Percentiles rank a stretch among this genome's conserved stretches.
Evolutionary conservation across 2,329 filamentous ascomycete genomes (phyloP).

Genomic region (Tympanopsis confertula): DNA sequence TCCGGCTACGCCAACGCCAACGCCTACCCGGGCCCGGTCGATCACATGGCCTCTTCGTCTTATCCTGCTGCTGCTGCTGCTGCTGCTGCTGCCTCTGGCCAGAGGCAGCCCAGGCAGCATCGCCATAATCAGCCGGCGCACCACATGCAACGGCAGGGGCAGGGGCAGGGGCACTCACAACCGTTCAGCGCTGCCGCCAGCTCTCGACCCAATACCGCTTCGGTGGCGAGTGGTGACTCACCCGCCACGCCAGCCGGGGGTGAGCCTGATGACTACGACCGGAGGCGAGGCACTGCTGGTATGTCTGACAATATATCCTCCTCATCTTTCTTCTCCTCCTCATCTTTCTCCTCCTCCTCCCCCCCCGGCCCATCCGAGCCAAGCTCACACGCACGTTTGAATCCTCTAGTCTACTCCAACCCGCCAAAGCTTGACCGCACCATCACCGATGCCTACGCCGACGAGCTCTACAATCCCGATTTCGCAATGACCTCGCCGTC

Average conservation of each 20-base stretch:
- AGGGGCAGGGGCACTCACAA: conserved; percentile 29
- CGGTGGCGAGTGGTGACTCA: conserved; percentile 52
- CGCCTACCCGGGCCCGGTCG: conserved; percentile 13
- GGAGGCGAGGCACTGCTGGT: conserved; percentile 44
- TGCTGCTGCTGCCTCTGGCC: no score
- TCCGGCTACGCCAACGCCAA: conserved; percentile 21
- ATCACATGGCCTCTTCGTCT: no score
- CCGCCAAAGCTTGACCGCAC: conserved; percentile 73
- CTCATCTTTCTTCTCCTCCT: conserved; percentile 8
- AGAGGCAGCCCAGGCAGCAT: no score
- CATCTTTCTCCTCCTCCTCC: conserved; percentile 8
- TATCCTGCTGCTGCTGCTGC: no score
- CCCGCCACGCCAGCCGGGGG: conserved; percentile 41
- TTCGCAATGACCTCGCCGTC: conserved; percentile 47
- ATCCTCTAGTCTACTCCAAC: conserved; percentile 41
- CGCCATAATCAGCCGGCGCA: no score
- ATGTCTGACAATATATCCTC: conserved; percentile 4
- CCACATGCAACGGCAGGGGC: conserved; percentile 26
- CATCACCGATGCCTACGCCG: conserved; percentile 73
- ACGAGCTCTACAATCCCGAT: conserved; percentile 71
- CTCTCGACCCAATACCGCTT: conserved; percentile 35
- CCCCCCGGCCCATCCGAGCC: conserved; percentile 32
- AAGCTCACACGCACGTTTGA: conserved; percentile 53
- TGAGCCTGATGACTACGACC: conserved; percentile 31
- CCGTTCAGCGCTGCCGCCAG: conserved; percentile 26